phyloP scores from a whole-genome alignment of 768 basidiomycete species.

The Sarcomyxa edulis region DNA sequence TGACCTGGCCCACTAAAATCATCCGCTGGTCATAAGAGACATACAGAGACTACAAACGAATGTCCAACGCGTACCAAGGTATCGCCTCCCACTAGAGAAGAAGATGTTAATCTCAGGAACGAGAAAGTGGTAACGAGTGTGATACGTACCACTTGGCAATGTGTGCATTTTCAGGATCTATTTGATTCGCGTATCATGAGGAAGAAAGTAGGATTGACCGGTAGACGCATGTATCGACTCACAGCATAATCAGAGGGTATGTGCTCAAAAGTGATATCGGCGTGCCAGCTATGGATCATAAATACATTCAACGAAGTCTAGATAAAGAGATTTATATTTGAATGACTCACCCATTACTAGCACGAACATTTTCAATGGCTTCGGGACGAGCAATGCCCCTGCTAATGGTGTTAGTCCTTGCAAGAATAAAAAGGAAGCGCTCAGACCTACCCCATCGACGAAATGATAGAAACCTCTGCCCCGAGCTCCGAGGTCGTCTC shows the following conservation, averaged over 20 bases:
- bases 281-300: too few species aligned
- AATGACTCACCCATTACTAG: too few species aligned
- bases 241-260: slow-evolving; percentile 57
- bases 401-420: neutral
- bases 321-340: too few species aligned
- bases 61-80: slow-evolving; percentile 27
- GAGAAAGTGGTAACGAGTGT: neutral
- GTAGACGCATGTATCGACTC: slow-evolving; percentile 3
- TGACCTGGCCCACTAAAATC: slow-evolving; percentile 33
- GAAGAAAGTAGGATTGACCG: neutral
- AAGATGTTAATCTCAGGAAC: neutral
- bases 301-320: too few species aligned
- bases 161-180: slow-evolving; percentile 38
- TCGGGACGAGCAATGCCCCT: slow-evolving; percentile 36
- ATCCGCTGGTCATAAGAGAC: neutral
- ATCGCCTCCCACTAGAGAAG: slow-evolving; percentile 31
- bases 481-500: slow-evolving; percentile 43
- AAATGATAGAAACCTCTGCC: slow-evolving; percentile 49
- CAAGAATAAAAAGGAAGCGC: neutral
- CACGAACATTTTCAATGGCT: slow-evolving; percentile 23
- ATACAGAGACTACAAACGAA: neutral
- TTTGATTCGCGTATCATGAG: neutral
- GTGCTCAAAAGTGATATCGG: slow-evolving; percentile 57
- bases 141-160: slow-evolving; percentile 25
- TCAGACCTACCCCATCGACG: slow-evolving; percentile 32